Conservation (phyloP, 306 rosid species). For the Gynostemma pentaphyllum region DNA sequence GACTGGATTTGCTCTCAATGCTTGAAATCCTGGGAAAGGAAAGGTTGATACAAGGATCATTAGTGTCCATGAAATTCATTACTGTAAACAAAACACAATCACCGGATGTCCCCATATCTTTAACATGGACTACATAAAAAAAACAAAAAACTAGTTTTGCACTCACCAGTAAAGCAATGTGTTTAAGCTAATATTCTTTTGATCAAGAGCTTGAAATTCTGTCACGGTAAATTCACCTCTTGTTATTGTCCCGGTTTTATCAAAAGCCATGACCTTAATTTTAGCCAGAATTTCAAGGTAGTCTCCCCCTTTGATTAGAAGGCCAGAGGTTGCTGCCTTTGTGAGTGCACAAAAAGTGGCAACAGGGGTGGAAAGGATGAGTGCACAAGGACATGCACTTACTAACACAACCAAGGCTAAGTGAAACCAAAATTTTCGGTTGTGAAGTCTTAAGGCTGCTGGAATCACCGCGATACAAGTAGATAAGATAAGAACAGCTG, state of each 20-base stretch:
- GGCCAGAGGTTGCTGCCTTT: slow-evolving; percentile 78
- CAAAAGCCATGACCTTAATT: slow-evolving; percentile 67
- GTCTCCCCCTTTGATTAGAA: slow-evolving; percentile 90
- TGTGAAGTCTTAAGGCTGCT: slow-evolving; percentile 25
- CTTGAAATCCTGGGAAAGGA: slow-evolving; percentile 68
- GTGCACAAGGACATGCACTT: slow-evolving; percentile 93
- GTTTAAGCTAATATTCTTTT: slow-evolving; percentile 43
- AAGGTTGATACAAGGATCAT: neutral
- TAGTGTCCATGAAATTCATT: neutral
- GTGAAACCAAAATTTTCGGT: slow-evolving; percentile 62
- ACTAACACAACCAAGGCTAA: slow-evolving; percentile 78
- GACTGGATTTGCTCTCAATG: slow-evolving; percentile 92
- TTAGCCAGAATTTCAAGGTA: slow-evolving; percentile 65
- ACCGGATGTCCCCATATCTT: neutral
- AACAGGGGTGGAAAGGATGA: slow-evolving; percentile 85
- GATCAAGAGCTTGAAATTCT: slow-evolving; percentile 40
- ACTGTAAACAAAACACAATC: neutral
- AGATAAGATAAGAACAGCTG: slow-evolving; percentile 62
- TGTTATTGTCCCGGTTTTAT: slow-evolving; percentile 92
- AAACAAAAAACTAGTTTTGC: neutral
- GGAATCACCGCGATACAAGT: slow-evolving; percentile 52
- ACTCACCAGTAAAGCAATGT: slow-evolving; percentile 66
- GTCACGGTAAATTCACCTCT: slow-evolving; percentile 78
- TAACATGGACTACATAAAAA: neutral
- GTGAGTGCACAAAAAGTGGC: slow-evolving; percentile 95